Base-by-base conservation (phyloP, 2,329 filamentous ascomycete genomes). In the Metarhizium brunneum region DNA sequence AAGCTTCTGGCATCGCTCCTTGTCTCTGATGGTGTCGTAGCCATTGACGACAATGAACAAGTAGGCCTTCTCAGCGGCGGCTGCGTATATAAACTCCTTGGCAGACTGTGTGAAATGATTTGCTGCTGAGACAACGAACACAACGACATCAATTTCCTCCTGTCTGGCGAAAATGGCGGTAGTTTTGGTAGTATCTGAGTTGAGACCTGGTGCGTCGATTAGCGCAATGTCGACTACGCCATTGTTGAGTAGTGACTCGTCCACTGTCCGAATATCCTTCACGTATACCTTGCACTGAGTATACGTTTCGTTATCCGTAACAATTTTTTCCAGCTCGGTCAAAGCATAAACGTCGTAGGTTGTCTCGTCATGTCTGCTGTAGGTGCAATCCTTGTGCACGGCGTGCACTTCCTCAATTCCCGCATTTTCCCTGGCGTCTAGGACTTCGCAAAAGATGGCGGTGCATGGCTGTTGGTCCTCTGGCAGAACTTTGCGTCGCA, bases 11-110 rank as follows among this genome's bases (percentile, higher is more conserved):
- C 92, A 97, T 57, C 92, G 81, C 57, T 90, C 80, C 75, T 96
- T 94, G 71, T 97, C 92, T 60, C 87, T 82, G 64, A 99, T 97
- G 58, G 88, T 87, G 71, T 99, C 94, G 65, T 91, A 99, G 18
- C 92, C 92, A 68, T 99, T 99, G 62, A 99, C 94, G 14, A 99
- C 94, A 71, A 99, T 95, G 70, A 99, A 99, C 59, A 99, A 92
- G 68, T 99, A 99, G 0, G 94, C 92, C 73, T 99, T 99, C 67
- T 99, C 94, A 45, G 92, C 85, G 0, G 94, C 94, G 2, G 94
- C 94, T 52, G 92, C 92, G 78, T 89, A 88, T 59, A 99, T 96
- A 66, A 99, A 99, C 65, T 99, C 94, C 71, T 89, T 95, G n/a
- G 94, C 92, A 1, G 94, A 96, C 54, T 95, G 84, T 0, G 94